Evolutionary conservation across 345 rosid genomes (phyloP).

Genomic region (Euphorbia tirucalli): DNA sequence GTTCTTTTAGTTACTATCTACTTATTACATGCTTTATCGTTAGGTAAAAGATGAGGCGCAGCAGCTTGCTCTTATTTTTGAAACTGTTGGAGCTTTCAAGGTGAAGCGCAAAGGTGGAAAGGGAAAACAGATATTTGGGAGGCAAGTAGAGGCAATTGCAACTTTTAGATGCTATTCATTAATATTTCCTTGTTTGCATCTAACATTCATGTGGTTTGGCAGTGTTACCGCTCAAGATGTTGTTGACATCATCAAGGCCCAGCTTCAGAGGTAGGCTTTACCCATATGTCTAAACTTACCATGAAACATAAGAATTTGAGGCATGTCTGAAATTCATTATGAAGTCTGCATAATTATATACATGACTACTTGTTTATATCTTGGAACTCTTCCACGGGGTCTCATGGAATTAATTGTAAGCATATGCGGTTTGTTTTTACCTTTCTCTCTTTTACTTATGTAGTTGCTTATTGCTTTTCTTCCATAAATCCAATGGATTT

Average conservation of each 20-base stretch:
- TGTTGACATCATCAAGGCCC: constrained; percentile 87
- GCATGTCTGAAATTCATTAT: not conserved
- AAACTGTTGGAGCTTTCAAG: constrained; percentile 91
- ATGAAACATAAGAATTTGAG: constrained; percentile 1
- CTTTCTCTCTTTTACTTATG: too few relatives aligned
- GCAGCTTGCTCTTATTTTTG: constrained; percentile 73
- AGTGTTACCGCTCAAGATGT: constrained; percentile 96
- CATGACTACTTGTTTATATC: too few relatives aligned
- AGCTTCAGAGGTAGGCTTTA: constrained; percentile 71
- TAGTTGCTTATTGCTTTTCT: too few relatives aligned
- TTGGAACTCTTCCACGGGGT: too few relatives aligned
- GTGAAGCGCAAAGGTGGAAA: constrained; percentile 95
- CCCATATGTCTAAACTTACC: not conserved
- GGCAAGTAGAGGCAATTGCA: constrained; percentile 43
- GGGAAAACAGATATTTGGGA: constrained; percentile 86
- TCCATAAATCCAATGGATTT: constrained; percentile 4
- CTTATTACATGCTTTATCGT: constrained; percentile 9
- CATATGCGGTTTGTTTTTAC: too few relatives aligned
- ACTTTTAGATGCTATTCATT: not conserved
- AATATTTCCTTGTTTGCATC: constrained; percentile 1
- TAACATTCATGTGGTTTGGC: constrained; percentile 25
- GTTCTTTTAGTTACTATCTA: not conserved
- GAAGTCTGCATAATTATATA: too few relatives aligned
- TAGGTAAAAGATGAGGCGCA: constrained; percentile 96
- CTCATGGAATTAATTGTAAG: too few relatives aligned